These are phyloP conservation scores for Licmophora abbreviata DNA, from an alignment of 108 stramenopile species.

Conservation along the genomic window DNA sequence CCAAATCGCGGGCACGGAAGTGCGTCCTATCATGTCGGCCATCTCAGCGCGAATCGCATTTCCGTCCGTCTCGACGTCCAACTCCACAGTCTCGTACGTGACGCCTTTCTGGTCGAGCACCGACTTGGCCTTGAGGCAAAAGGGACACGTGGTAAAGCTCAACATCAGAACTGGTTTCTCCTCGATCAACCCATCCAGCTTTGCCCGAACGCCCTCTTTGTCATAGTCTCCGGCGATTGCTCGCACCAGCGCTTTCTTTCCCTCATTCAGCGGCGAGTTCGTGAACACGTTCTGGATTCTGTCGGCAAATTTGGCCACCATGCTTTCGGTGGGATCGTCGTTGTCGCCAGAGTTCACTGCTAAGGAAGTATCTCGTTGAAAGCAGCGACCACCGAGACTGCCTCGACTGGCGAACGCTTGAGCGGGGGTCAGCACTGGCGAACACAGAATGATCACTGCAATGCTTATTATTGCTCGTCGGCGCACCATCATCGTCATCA, in stretches of 20 bases:
- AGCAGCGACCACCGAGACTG: too few relatives aligned
- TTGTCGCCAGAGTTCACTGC: neutral
- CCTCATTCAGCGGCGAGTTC: constrained; percentile 49
- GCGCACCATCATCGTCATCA: too few relatives aligned
- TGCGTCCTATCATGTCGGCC: constrained; percentile 66
- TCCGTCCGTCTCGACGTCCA: constrained; percentile 55
- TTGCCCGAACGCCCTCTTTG: constrained; percentile 34
- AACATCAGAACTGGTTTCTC: constrained; percentile 63
- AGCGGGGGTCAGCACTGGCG: too few relatives aligned
- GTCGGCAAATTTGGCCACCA: constrained; percentile 2
- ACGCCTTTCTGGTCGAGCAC: constrained; percentile 61
- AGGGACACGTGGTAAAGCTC: constrained; percentile 82
- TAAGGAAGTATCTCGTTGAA: too few relatives aligned
- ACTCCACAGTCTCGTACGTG: constrained; percentile 62
- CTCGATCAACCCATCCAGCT: constrained; percentile 45
- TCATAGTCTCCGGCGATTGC: constrained; percentile 80
- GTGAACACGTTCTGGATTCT: constrained; percentile 8
- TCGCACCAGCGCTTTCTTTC: constrained; percentile 78
- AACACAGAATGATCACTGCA: too few relatives aligned
- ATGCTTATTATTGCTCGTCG: too few relatives aligned
- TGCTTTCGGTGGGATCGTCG: constrained; percentile 6
- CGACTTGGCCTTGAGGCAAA: constrained; percentile 84
- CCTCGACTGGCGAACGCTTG: too few relatives aligned
- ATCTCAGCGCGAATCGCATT: constrained; percentile 86
- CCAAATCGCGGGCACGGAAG: constrained; percentile 91